Conservation (phyloP, 1,139 yeast species). For the Pichia sp. region DNA sequence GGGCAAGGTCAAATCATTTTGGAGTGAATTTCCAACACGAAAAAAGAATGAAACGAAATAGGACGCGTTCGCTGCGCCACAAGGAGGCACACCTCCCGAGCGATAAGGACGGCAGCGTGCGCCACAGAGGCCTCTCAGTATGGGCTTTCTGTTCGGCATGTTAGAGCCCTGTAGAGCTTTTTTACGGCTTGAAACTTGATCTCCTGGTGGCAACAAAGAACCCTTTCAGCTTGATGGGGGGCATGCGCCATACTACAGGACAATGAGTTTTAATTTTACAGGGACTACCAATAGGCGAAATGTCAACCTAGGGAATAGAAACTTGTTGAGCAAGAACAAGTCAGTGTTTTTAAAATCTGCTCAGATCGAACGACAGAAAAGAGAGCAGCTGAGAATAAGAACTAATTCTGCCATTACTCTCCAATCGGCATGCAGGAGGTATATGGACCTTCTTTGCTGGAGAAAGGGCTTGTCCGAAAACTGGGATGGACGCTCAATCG, state of each 20-base stretch:
- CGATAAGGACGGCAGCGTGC: background rate
- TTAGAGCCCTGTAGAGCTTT: background rate
- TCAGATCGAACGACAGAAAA: conserved; percentile 56
- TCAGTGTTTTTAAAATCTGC: conserved; percentile 54
- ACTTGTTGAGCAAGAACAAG: conserved; percentile 34
- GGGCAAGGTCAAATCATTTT: background rate
- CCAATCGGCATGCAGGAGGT: conserved; percentile 44
- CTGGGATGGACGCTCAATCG: conserved; percentile 24
- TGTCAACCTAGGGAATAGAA: conserved; percentile 69
- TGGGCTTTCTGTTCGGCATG: background rate
- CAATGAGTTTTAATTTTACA: conserved; percentile 49
- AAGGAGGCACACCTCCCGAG: background rate
- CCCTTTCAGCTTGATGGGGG: background rate
- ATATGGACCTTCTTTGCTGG: conserved; percentile 25
- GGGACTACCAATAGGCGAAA: conserved; percentile 61
- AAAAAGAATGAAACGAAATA: background rate
- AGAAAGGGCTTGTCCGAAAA: conserved; percentile 11
- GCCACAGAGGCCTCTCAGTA: background rate
- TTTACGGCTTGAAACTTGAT: background rate
- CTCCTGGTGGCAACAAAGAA: background rate
- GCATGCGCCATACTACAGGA: background rate
- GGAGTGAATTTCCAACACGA: background rate
- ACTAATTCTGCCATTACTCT: conserved; percentile 47
- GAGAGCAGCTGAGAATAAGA: conserved; percentile 53
- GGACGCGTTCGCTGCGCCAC: background rate